phyloP scores from a whole-genome alignment of 2,329 filamentous ascomycete genomes.

The Aspergillus pseudoviridinutans region DNA sequence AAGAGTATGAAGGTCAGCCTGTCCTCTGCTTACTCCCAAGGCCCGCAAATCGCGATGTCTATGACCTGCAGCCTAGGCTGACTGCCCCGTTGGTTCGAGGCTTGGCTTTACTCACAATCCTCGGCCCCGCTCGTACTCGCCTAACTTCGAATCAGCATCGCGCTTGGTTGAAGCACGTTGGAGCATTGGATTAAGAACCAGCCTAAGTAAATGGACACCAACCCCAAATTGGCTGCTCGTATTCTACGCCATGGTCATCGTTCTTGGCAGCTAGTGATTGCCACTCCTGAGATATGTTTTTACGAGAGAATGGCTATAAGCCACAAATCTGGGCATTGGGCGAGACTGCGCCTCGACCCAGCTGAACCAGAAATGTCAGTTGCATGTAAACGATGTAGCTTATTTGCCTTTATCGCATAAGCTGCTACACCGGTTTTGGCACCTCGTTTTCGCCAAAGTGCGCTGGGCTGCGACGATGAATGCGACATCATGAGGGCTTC shows the following conservation, averaged over 20 bases:
- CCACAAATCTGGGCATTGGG: neutral
- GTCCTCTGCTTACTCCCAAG: too few relatives aligned
- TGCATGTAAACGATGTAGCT: neutral
- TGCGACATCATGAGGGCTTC: neutral
- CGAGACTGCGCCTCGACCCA: neutral
- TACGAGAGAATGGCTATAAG: neutral
- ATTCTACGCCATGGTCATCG: neutral
- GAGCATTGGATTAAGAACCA: neutral
- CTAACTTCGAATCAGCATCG: neutral
- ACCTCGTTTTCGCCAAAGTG: constrained; percentile 21
- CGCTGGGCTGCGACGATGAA: neutral
- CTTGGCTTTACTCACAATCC: neutral
- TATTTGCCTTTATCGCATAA: too few relatives aligned
- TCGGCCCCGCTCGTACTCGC: constrained; percentile 16
- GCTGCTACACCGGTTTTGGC: constrained; percentile 9
- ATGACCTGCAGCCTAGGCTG: too few relatives aligned
- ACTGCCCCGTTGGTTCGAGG: too few relatives aligned
- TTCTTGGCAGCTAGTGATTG: neutral
- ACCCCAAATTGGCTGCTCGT: neutral
- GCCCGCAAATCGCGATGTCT: too few relatives aligned
- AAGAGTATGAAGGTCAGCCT: too few relatives aligned
- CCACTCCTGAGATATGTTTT: neutral
- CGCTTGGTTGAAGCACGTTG: neutral
- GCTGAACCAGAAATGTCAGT: neutral
- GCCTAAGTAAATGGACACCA: neutral